Base-by-base conservation (phyloP, 2,329 filamentous ascomycete species). In the Claviceps paspali region DNA sequence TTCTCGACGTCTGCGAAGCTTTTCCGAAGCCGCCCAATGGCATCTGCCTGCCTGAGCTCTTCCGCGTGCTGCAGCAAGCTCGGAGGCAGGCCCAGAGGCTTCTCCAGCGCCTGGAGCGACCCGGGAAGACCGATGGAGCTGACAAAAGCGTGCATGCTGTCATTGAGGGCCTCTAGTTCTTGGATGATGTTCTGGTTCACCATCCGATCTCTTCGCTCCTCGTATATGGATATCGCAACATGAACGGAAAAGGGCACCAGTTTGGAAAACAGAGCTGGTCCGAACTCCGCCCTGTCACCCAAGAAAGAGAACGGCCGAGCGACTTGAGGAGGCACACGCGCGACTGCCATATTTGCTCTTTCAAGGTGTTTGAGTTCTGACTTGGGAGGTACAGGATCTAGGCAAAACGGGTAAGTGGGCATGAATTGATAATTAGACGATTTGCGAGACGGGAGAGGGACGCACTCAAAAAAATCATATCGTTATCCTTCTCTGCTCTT, bases 201-300 rank as follows among this genome's bases (percentile, higher is more conserved):
- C 40, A 94, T 65, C n/a, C 86, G 73, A 55, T 98, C 87, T 40
- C 87, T 72, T 11, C 87, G 74, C 52, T 96, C 87, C 38, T 86
- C 86, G 52, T 98, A 98, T 24, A 96, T 94, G 33, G 85, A 94
- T 1, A 87, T 84, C 6, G 91, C 91, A 34, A 96, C 73, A 51
- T 98, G 91, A 0, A 96, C 91, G 0, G 87, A 86, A 54, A 95
- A 96, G 0, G 91, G 91, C 0, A 98, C 91, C 2, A 98, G 69
- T 49, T 88, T 91, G 2, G 82, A 76, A 54, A 98, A 96, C 0
- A 98, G 62, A 0, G 86, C 82, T 17, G 77, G 77, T 0, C 91
- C 88, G 49, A 95, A 81, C 40, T 87, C 79, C 11, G 76, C 76
- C 31, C 79, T 72, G 10, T 91, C 81, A 2, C 86, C 85, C 4